Percentiles rank a stretch among this genome's conserved stretches.
Evolutionary conservation across 2,329 filamentous ascomycete genomes (phyloP).

Genomic region (Aspergillus phoenicis): DNA sequence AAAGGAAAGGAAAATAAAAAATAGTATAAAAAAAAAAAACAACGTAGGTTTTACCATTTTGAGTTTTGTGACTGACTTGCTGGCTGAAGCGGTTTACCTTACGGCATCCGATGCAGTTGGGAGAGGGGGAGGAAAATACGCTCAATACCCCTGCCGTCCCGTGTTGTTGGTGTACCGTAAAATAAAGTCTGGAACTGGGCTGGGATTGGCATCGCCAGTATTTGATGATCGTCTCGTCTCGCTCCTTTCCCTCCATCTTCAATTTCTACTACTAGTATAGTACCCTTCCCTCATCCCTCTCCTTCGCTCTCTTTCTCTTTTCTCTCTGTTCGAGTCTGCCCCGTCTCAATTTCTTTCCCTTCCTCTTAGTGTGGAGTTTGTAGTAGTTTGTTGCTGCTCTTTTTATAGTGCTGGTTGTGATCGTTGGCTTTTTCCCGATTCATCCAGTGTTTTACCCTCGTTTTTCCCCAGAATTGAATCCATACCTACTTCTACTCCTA

Average conservation of each 20-base stretch:
- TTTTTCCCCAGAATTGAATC: conserved; percentile 5
- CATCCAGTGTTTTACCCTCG: background rate
- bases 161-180: background rate
- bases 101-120: too few species aligned
- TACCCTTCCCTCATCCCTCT: conserved; percentile 10
- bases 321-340: background rate
- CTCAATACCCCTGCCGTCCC: background rate
- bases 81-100: too few species aligned
- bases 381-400: background rate
- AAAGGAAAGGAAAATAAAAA: too few species aligned
- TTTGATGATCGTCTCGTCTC: conserved; percentile 13
- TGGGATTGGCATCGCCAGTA: background rate
- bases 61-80: background rate
- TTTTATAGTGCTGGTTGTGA: background rate
- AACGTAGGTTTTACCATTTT: too few species aligned
- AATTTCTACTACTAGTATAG: conserved; percentile 1
- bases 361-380: background rate
- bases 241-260: conserved; percentile 2
- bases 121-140: too few species aligned
- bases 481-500: background rate
- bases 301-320: conserved; percentile 13
- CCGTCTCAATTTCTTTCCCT: background rate
- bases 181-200: background rate
- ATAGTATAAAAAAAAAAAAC: too few species aligned
- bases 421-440: conserved; percentile 2